A percentile compares a stretch with the other conserved stretches of the same genome.
phyloP scores from a whole-genome alignment of 805 yeast species.

The Pichia thaimueangensis region DNA sequence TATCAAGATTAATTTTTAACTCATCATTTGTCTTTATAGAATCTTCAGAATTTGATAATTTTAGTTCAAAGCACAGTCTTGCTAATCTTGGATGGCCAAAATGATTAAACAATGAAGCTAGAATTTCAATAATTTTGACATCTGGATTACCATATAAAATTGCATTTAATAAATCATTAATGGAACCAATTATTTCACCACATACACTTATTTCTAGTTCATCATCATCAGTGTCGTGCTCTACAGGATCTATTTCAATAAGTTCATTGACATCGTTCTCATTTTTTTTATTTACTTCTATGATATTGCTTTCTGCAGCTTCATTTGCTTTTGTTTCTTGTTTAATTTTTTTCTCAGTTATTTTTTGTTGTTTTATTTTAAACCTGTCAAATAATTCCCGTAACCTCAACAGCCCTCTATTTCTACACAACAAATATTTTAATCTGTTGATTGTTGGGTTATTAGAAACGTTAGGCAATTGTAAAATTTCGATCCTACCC shows the following conservation, averaged over 20 bases:
- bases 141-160: conserved; percentile 66
- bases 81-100: conserved; percentile 45
- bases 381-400: conserved; percentile 18
- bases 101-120: conserved; percentile 45
- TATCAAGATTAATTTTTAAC: conserved; percentile 17
- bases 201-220: conserved; percentile 24
- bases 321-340: neutral
- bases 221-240: conserved; percentile 9
- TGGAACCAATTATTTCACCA: conserved; percentile 17
- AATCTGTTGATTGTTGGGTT: conserved; percentile 66
- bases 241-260: neutral
- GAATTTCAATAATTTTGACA: conserved; percentile 40
- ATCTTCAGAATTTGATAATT: conserved; percentile 37
- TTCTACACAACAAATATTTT: conserved; percentile 72
- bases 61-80: conserved; percentile 54
- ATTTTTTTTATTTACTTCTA: neutral
- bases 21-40: conserved; percentile 18
- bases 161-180: conserved; percentile 62
- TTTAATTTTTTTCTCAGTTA: neutral
- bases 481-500: conserved; percentile 63
- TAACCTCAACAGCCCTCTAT: conserved; percentile 69
- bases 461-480: conserved; percentile 33
- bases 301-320: neutral
- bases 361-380: neutral
- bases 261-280: neutral